Conservation (phyloP, 345 rosid genomes). For the Mangifera indica region DNA sequence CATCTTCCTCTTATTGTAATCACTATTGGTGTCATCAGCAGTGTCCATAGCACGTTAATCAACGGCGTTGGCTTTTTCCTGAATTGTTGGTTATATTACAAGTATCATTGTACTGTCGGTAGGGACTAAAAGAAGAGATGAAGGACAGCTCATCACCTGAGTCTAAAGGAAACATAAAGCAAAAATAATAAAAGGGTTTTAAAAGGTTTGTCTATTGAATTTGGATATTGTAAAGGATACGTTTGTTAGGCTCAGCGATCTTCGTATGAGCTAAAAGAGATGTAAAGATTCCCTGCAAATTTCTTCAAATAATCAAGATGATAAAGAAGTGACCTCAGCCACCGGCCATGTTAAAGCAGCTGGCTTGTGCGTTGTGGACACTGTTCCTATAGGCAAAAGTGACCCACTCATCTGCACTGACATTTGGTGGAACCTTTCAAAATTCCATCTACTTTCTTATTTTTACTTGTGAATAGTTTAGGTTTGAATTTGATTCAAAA, state of each 20-base stretch:
- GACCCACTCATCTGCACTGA: conserved; percentile 19
- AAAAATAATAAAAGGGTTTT: conserved; percentile 10
- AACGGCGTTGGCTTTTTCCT: conserved; percentile 13
- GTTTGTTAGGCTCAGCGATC: conserved; percentile 46
- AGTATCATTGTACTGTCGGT: conserved; percentile 29
- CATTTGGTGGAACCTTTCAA: conserved; percentile 11
- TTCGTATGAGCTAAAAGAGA: conserved; percentile 17
- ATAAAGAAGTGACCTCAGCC: conserved; percentile 15
- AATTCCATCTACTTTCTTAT: background rate
- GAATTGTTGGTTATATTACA: conserved; percentile 4
- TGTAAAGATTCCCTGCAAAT: conserved; percentile 15
- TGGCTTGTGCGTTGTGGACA: background rate
- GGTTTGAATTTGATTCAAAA: too few relatives aligned
- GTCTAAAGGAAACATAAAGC: conserved; percentile 60
- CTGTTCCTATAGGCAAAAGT: conserved; percentile 23
- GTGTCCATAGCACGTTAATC: conserved; percentile 6
- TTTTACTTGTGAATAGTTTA: too few relatives aligned
- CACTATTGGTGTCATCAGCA: conserved; percentile 3
- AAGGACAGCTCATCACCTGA: conserved; percentile 65
- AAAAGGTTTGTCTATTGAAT: conserved; percentile 14
- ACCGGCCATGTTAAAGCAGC: conserved; percentile 14
- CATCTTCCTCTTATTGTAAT: conserved; percentile 46
- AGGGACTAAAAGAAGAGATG: conserved; percentile 32
- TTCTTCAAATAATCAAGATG: conserved; percentile 12
- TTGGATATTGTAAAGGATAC: conserved; percentile 33